Conservation (phyloP, 1,284 basidiomycete species). For the Apiotrichum domesticum region DNA sequence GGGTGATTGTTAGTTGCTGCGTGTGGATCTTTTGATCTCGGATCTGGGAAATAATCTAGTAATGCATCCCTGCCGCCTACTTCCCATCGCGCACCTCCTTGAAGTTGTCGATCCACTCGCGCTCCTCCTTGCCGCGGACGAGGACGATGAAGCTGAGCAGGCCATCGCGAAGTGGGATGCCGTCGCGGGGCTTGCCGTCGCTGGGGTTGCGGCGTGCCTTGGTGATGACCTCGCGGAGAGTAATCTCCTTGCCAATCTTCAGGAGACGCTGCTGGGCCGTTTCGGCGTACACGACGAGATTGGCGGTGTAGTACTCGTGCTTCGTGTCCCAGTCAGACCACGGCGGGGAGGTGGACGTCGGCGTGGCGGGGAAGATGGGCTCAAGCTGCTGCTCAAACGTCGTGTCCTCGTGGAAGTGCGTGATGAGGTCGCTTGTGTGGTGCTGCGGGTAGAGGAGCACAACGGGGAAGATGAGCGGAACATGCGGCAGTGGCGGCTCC, state of each 20-base stretch:
- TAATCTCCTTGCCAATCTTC: constrained; percentile 85
- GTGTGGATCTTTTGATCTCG: too few species aligned
- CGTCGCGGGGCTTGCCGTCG: constrained; percentile 59
- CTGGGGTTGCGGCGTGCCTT: constrained; percentile 54
- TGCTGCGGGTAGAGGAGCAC: constrained; percentile 91
- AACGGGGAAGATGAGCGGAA: constrained; percentile 72
- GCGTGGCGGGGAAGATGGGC: constrained; percentile 64
- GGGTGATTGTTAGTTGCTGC: too few species aligned
- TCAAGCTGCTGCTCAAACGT: constrained; percentile 72
- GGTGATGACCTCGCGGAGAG: constrained; percentile 65
- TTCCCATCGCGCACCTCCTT: constrained; percentile 51
- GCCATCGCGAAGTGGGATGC: constrained; percentile 78
- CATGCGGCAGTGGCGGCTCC: constrained; percentile 53
- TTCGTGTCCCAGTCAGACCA: constrained; percentile 69
- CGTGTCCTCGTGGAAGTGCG: constrained; percentile 77
- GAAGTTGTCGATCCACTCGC: constrained; percentile 82
- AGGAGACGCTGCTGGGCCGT: constrained; percentile 69
- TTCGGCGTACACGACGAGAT: constrained; percentile 75
- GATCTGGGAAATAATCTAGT: too few species aligned
- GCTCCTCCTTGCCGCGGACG: constrained; percentile 73
- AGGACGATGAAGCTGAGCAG: constrained; percentile 79
- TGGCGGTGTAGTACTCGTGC: constrained; percentile 63
- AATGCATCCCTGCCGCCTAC: not conserved
- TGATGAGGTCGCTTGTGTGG: constrained; percentile 78
- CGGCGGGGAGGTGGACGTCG: constrained; percentile 30